Conservation (phyloP, 805 yeast species). For the Suhomyces emberorum region DNA sequence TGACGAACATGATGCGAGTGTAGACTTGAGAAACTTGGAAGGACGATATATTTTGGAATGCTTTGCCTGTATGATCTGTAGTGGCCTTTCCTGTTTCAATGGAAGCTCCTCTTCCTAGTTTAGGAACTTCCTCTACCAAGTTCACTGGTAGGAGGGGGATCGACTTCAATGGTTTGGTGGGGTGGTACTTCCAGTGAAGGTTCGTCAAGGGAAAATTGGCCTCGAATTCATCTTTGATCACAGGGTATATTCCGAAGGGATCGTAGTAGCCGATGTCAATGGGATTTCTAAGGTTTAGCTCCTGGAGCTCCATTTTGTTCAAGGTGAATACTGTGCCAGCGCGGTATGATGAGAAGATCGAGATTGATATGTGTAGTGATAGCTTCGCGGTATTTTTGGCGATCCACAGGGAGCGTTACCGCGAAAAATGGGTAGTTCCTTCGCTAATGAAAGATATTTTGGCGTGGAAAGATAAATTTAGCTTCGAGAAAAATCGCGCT, state of each 20-base stretch:
- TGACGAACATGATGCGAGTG: slow-evolving; percentile 65
- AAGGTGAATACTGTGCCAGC: too few species aligned
- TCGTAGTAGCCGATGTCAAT: slow-evolving; percentile 62
- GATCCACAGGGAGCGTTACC: too few species aligned
- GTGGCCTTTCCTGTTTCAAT: too few species aligned
- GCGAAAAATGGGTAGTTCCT: too few species aligned
- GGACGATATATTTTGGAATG: not conserved
- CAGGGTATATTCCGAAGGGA: slow-evolving; percentile 60
- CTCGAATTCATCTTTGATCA: slow-evolving; percentile 41
- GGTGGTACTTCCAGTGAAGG: slow-evolving; percentile 61
- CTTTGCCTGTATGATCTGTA: too few species aligned
- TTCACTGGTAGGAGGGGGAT: slow-evolving; percentile 56
- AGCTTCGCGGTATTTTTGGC: too few species aligned
- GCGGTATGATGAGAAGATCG: too few species aligned
- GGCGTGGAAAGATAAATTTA: too few species aligned
- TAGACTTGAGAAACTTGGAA: slow-evolving; percentile 40
- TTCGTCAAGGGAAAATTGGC: slow-evolving; percentile 55
- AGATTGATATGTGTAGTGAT: too few species aligned
- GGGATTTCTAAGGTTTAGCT: slow-evolving; percentile 15
- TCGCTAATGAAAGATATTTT: too few species aligned
- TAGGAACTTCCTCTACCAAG: slow-evolving; percentile 58
- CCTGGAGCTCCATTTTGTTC: slow-evolving; percentile 8
- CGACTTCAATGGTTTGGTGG: slow-evolving; percentile 55
- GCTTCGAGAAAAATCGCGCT: too few species aligned
- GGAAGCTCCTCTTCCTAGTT: too few species aligned